Evolutionary conservation across 2,329 filamentous ascomycete species (phyloP).

Genomic region (Colletotrichum costaricense): DNA sequence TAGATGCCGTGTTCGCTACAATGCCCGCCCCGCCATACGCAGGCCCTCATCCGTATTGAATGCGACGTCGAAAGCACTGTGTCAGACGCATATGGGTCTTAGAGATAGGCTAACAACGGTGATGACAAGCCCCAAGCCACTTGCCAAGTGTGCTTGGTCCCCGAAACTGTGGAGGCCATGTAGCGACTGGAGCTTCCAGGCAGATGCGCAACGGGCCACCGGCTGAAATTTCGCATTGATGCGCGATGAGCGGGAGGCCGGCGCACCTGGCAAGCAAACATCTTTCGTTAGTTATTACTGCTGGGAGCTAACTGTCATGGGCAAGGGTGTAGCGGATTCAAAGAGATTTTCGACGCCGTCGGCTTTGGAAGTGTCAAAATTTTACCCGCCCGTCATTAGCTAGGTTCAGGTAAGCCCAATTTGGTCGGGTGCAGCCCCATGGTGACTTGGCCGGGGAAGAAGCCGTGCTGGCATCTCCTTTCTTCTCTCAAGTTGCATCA

Average conservation of each 20-base stretch:
- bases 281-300: not conserved
- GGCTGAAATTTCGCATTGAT: not conserved
- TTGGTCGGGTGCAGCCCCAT: not conserved
- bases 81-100: not conserved
- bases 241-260: not conserved
- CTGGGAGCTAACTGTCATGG: not conserved
- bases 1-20: not conserved
- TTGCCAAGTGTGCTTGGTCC: not conserved
- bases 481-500: slow-evolving; percentile 4
- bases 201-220: not conserved
- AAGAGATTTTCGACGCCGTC: slow-evolving; percentile 14
- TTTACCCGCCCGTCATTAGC: slow-evolving; percentile 5
- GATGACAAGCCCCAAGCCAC: not conserved
- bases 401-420: not conserved
- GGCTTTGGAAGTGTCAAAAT: not conserved
- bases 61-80: not conserved
- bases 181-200: not conserved
- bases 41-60: not conserved
- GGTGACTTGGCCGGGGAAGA: not conserved
- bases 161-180: not conserved
- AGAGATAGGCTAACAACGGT: not conserved
- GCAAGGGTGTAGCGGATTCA: not conserved
- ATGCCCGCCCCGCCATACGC: not conserved
- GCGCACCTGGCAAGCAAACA: not conserved
- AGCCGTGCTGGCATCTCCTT: not conserved